Base-by-base conservation (phyloP, 148 eudicot species). In the Oxyria digyna region DNA sequence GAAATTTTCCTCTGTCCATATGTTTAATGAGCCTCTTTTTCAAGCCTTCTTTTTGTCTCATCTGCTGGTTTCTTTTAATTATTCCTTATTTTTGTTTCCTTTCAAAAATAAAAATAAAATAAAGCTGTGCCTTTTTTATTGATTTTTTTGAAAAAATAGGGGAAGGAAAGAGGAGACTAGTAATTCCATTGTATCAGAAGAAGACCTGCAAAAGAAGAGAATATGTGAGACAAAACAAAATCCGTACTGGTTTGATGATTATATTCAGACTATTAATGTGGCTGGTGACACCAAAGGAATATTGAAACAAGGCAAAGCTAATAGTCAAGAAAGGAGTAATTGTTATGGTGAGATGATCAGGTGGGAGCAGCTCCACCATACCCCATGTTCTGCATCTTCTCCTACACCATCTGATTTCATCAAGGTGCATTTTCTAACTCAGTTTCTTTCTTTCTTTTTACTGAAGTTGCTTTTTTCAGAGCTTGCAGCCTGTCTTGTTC, bases 171-270 rank as follows among this genome's bases (percentile, higher is more conserved):
- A 10, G 31, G 62, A 52, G 29, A 52, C 29, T 21, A 52, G 62
- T 52, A 52, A 52, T 52, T 21, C 62, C 62, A 52, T 21, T 26
- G 29, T 21, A 24, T 24, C 27, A 52, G 29, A 52, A 52, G 29
- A 24, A 9, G 29, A 12, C 29, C 62, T 21, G 62, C 62, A 52
- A 12, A 52, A 24, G 62, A 52, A 52, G 62, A 52, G 62, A 52
- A 52, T 52, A 52, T 23, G 62, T 24, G 62, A 52, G 62, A 52
- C 62, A 52, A 31, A 11, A 24, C 62, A 29, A 52, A 52, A 52
- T 23, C 62, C 62, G 62, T 52, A 52, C 62, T 21, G 62, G 62
- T 52, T 52, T 52, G 62, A 52, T 52, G 62, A 52, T 52, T 52
- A 52, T 52, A 52, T 52, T 24, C 62, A 52, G 62, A 52, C 62